Conservation (phyloP, 2,329 filamentous ascomycete genomes). For the Hymenoscyphus linearis region DNA sequence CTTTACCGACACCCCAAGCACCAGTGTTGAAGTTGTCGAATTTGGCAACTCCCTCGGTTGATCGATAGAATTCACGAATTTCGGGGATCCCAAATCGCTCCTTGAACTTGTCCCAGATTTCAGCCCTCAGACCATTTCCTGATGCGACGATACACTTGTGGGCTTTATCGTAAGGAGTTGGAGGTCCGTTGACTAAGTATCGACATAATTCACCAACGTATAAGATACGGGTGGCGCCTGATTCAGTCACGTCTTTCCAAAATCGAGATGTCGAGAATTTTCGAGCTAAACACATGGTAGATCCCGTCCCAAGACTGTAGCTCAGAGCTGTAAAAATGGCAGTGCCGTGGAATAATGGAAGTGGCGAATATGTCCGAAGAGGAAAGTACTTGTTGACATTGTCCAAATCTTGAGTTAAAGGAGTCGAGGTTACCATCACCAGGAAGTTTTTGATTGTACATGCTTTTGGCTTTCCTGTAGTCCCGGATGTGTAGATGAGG, state of each 20-base stretch:
- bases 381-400: constrained; percentile 39
- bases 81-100: constrained; percentile 39
- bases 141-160: constrained; percentile 40
- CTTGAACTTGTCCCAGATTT: constrained; percentile 44
- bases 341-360: constrained; percentile 45
- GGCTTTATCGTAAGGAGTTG: constrained; percentile 39
- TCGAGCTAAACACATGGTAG: constrained; percentile 39
- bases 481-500: constrained; percentile 45
- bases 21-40: constrained; percentile 40
- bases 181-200: constrained; percentile 41
- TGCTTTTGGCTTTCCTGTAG: constrained; percentile 43
- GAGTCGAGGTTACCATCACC: constrained; percentile 34
- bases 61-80: constrained; percentile 43
- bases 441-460: constrained; percentile 37
- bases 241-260: constrained; percentile 41
- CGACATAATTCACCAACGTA: constrained; percentile 46
- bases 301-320: constrained; percentile 36
- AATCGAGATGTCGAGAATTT: constrained; percentile 43
- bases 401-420: constrained; percentile 33
- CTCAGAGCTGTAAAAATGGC: constrained; percentile 41
- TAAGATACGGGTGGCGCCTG: constrained; percentile 38
- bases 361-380: constrained; percentile 41
- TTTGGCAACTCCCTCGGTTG: constrained; percentile 41
- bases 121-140: constrained; percentile 43
- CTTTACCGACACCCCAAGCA: constrained; percentile 38